These are phyloP conservation scores for Lathyrus sativus DNA, from an alignment of 306 rosid genomes.

Conservation along the genomic window DNA sequence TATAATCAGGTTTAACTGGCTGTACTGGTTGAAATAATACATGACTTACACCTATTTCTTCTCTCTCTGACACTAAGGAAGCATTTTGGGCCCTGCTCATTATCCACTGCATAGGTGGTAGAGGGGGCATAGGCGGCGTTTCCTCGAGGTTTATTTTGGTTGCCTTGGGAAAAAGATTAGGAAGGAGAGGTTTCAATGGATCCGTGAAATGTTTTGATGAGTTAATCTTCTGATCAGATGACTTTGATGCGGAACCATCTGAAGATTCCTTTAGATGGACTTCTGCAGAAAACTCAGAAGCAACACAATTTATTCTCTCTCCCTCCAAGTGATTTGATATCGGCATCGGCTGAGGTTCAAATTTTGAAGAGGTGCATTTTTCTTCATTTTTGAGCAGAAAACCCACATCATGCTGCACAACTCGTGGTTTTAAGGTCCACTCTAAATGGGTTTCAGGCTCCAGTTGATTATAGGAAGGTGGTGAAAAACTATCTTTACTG, in stretches of 20 bases:
- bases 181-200: constrained; percentile 47
- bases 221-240: constrained; percentile 43
- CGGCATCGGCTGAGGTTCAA: constrained; percentile 45
- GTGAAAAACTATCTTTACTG: constrained; percentile 34
- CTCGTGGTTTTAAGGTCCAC: constrained; percentile 35
- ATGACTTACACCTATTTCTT: constrained; percentile 42
- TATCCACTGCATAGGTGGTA: constrained; percentile 99
- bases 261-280: constrained; percentile 41
- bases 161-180: constrained; percentile 46
- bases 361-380: constrained; percentile 32
- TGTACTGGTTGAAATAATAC: constrained; percentile 42
- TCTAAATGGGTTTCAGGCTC: constrained; percentile 41
- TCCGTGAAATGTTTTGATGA: constrained; percentile 37
- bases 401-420: constrained; percentile 40
- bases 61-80: constrained; percentile 41
- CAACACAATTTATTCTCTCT: constrained; percentile 36
- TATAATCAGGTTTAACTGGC: constrained; percentile 43
- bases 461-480: constrained; percentile 41
- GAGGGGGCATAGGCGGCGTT: constrained; percentile 93
- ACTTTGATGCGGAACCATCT: constrained; percentile 41
- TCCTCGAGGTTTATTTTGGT: constrained; percentile 55
- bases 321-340: constrained; percentile 36
- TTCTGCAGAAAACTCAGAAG: constrained; percentile 43
- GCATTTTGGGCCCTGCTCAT: constrained; percentile 60
- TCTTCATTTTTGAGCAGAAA: constrained; percentile 40